Base-by-base conservation (phyloP, 2,329 filamentous ascomycete genomes). In the Venturia carpophila region DNA sequence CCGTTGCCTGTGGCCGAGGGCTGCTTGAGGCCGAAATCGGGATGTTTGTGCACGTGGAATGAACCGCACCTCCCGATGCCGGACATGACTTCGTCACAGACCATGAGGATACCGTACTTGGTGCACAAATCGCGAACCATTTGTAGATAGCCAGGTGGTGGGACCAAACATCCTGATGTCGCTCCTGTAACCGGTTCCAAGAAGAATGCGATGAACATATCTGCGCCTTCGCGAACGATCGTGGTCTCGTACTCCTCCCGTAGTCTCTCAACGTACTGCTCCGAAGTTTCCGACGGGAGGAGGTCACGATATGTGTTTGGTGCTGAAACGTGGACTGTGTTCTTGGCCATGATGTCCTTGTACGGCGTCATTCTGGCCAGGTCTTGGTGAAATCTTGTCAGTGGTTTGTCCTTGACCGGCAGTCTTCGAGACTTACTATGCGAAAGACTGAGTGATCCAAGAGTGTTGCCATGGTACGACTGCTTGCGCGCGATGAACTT, bases 81-180 rank as follows among this genome's bases (percentile, higher is more conserved):
- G 60, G 83, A 87, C 87, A 92, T 90, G 55, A 91, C 81, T 71
- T 93, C 90, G 70, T 94, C 91, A 0, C 93, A 76, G 58, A 93
- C 87, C 24, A 94, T 78, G 0, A 94, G 81, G 0, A 87, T 84
- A 0, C 87, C 89, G 70, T 93, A 80, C 67, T 83, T 84, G 63
- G 87, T 82, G 72, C 90, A 94, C 0, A 94, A 78, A 1, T 78
- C 77, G 70, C 83, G 83, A 74, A 93, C 84, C 0, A 87, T 88
- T 63, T 79, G 76, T 60, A 92, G 84, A 68, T 94, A 94, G 0
- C 88, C 88, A 0, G 79, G 77, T 0, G 87, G 80, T 0, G 87
- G 78, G 0, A 86, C 82, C 0, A 90, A 85, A 69, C 87, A 90
- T 0, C 88, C 90, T 0, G 91, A 77, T 1, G 60, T 62, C 6